phyloP scores from a whole-genome alignment of 331 rosid species.

The Quercus phellos region DNA sequence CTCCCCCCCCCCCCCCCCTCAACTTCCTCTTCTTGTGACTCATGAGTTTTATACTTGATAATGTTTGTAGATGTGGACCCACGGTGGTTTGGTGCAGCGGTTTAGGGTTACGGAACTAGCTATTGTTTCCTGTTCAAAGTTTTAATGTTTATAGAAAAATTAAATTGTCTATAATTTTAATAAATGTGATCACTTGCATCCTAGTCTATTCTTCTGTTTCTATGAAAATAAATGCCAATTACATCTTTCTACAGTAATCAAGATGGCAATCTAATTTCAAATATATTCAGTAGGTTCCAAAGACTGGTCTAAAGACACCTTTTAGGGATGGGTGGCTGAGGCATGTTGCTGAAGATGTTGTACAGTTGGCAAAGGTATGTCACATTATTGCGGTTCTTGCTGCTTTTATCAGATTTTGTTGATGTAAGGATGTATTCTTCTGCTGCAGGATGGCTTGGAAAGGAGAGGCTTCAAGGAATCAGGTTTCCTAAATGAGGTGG shows the following conservation, averaged over 20 bases:
- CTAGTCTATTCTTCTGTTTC: background rate
- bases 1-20: background rate
- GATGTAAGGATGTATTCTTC: constrained; percentile 15
- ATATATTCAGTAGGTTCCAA: constrained; percentile 58
- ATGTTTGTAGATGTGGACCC: background rate
- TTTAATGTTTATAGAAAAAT: background rate
- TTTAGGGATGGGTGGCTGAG: constrained; percentile 88
- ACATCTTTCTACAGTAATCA: background rate
- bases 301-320: constrained; percentile 79
- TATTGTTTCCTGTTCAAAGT: background rate
- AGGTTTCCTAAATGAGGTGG: constrained; percentile 81
- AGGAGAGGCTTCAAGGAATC: constrained; percentile 91
- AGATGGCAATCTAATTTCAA: background rate
- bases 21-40: background rate
- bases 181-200: background rate
- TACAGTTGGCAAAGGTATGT: constrained; percentile 72
- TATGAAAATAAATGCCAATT: background rate
- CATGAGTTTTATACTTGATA: background rate
- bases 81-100: background rate
- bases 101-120: background rate
- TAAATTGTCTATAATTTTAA: background rate
- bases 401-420: constrained; percentile 7
- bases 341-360: constrained; percentile 88
- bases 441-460: constrained; percentile 79
- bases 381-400: constrained; percentile 15